Evolutionary conservation across 75 land plant species (phyloP).

Genomic region (Larix kaempferi): DNA sequence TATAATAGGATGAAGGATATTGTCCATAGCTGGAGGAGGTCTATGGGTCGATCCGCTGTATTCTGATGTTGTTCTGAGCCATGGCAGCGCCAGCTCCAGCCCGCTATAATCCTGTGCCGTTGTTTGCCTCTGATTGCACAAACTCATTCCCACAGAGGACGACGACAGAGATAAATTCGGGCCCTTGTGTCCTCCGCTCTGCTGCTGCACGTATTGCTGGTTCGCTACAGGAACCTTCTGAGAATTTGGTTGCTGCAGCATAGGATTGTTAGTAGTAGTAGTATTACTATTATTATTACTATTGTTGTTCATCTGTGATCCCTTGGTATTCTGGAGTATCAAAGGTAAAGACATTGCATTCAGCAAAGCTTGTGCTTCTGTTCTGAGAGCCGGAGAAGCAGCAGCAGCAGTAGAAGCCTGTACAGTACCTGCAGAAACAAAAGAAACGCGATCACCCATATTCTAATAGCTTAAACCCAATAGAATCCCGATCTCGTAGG

Average conservation of each 20-base stretch:
- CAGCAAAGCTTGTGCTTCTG: constrained; percentile 10
- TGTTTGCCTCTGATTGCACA: neutral
- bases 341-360: constrained; percentile 10
- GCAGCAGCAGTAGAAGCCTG: neutral
- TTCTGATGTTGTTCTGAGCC: constrained; percentile 10
- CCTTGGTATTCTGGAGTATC: constrained; percentile 1
- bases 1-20: neutral
- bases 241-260: neutral
- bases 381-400: neutral
- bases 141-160: neutral
- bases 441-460: neutral
- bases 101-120: constrained; percentile 9
- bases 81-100: constrained; percentile 10
- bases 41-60: neutral
- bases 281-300: neutral
- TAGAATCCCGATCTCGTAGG: too few relatives aligned
- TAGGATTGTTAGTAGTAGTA: neutral
- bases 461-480: neutral
- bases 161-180: constrained; percentile 8
- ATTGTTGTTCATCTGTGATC: neutral
- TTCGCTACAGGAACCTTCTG: neutral
- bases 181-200: neutral
- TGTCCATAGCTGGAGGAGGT: neutral
- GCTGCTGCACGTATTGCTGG: neutral
- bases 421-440: neutral